These are phyloP conservation scores for Eutypa lata DNA, from an alignment of 2,329 filamentous ascomycete genomes.

Conservation along the genomic window DNA sequence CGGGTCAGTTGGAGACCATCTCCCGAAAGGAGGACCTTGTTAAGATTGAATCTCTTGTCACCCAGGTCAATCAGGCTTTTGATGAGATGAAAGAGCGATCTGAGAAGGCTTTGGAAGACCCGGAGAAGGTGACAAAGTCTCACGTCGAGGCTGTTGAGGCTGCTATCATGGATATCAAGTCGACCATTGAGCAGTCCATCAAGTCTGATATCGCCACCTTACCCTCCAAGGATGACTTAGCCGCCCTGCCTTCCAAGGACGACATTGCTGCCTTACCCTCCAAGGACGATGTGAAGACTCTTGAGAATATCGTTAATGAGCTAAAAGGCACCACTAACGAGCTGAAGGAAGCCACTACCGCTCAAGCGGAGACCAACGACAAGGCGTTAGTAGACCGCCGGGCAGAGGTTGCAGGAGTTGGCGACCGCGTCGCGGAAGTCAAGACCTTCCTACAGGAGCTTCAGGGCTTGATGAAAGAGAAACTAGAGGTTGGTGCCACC, in stretches of 20 bases:
- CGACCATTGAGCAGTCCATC: constrained; percentile 69
- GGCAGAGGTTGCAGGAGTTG: constrained; percentile 74
- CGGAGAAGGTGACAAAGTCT: constrained; percentile 71
- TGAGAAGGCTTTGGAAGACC: constrained; percentile 51
- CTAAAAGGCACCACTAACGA: constrained; percentile 71
- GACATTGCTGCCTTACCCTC: constrained; percentile 69
- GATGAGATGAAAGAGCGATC: constrained; percentile 67
- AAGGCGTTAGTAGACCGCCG: constrained; percentile 83
- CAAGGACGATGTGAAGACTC: too few species aligned
- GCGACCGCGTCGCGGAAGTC: constrained; percentile 75
- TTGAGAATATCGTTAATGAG: too few species aligned
- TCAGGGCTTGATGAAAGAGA: constrained; percentile 70
- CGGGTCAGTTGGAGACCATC: constrained; percentile 64
- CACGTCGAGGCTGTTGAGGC: constrained; percentile 80
- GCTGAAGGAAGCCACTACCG: constrained; percentile 64
- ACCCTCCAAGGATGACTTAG: constrained; percentile 75
- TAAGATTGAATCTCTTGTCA: constrained; percentile 72
- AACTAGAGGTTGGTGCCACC: constrained; percentile 71
- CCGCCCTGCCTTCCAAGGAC: too few species aligned
- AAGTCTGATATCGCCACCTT: constrained; percentile 68
- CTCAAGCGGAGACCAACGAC: constrained; percentile 68
- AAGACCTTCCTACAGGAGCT: constrained; percentile 76
- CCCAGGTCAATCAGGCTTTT: constrained; percentile 70
- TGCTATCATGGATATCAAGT: constrained; percentile 81
- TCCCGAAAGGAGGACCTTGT: constrained; percentile 77